These are phyloP conservation scores for Cinchona pubescens DNA, from an alignment of 257 asterid species.

Conservation along the genomic window DNA sequence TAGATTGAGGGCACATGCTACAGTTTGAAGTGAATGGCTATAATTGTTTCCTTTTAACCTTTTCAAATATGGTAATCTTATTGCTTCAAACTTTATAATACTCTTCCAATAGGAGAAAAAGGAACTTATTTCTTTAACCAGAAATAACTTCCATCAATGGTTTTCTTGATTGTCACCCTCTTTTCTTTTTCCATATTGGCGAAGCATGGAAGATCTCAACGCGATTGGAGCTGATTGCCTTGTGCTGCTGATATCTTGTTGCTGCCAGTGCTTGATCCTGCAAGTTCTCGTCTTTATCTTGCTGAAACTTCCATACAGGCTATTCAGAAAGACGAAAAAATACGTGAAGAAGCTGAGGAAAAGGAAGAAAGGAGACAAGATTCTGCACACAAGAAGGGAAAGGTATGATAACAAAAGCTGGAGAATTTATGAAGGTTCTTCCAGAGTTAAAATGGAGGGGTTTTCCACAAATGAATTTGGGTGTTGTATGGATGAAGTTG, in stretches of 20 bases:
- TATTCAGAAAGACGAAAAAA: constrained; percentile 43
- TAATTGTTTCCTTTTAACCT: constrained; percentile 30
- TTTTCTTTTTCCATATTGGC: constrained; percentile 2
- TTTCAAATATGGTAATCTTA: constrained; percentile 38
- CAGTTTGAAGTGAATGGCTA: constrained; percentile 46
- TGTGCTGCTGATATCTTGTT: constrained; percentile 71
- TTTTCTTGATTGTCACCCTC: constrained; percentile 26
- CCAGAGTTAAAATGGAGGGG: constrained; percentile 21
- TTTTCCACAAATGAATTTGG: constrained; percentile 28
- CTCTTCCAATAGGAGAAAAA: constrained; percentile 32
- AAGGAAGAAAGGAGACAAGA: constrained; percentile 31
- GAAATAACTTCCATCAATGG: constrained; percentile 39
- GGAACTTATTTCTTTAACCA: constrained; percentile 44
- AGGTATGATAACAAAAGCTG: constrained; percentile 32
- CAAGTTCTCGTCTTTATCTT: constrained; percentile 59
- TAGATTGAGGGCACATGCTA: constrained; percentile 22
- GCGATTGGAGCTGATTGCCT: constrained; percentile 73
- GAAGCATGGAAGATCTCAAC: constrained; percentile 61
- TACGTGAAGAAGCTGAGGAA: constrained; percentile 41
- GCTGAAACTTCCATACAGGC: constrained; percentile 52
- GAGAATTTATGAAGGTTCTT: constrained; percentile 30
- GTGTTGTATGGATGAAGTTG: constrained; percentile 66
- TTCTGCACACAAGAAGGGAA: constrained; percentile 26
- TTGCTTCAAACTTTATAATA: constrained; percentile 77
- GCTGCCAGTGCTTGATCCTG: constrained; percentile 79